Conservation (phyloP, 2,329 filamentous ascomycete genomes). For the Paecilomyces sp. region DNA sequence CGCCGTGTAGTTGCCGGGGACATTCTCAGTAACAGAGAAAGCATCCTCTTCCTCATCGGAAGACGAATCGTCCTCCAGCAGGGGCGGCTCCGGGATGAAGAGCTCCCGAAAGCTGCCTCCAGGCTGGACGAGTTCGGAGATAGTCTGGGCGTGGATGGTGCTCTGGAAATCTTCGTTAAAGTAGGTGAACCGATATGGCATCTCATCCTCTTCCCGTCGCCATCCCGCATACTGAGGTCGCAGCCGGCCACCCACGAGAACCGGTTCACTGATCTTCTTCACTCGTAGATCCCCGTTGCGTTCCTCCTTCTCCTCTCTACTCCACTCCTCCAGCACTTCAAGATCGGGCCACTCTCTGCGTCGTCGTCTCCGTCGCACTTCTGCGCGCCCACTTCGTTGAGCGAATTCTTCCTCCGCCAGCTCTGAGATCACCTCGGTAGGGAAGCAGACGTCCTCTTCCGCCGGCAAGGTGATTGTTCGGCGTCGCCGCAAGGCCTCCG, state of each 20-base stretch:
- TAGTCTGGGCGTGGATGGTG: slow-evolving; percentile 92
- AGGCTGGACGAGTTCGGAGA: slow-evolving; percentile 83
- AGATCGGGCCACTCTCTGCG: slow-evolving; percentile 81
- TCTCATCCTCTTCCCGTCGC: slow-evolving; percentile 82
- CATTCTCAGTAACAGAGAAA: slow-evolving; percentile 17
- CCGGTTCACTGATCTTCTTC: slow-evolving; percentile 89
- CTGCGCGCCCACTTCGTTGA: slow-evolving; percentile 41
- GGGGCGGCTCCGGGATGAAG: slow-evolving; percentile 78
- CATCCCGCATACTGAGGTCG: slow-evolving; percentile 73
- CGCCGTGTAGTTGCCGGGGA: slow-evolving; percentile 6
- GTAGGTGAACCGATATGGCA: slow-evolving; percentile 92
- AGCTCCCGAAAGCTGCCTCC: slow-evolving; percentile 78
- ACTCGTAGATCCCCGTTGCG: slow-evolving; percentile 73
- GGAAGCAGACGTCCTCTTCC: slow-evolving; percentile 89
- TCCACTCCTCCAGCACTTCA: slow-evolving; percentile 79
- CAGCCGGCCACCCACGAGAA: slow-evolving; percentile 82
- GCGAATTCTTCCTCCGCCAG: slow-evolving; percentile 43
- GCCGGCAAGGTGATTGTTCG: slow-evolving; percentile 57
- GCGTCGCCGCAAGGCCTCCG: slow-evolving; percentile 38
- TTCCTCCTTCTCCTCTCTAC: slow-evolving; percentile 79
- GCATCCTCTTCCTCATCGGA: slow-evolving; percentile 57
- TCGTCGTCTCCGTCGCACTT: slow-evolving; percentile 49
- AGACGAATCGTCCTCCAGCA: slow-evolving; percentile 63
- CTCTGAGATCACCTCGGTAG: slow-evolving; percentile 76
- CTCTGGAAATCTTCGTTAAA: slow-evolving; percentile 97